These are phyloP conservation scores for Candida hispaniensis DNA, from an alignment of 805 yeast species.

Conservation along the genomic window DNA sequence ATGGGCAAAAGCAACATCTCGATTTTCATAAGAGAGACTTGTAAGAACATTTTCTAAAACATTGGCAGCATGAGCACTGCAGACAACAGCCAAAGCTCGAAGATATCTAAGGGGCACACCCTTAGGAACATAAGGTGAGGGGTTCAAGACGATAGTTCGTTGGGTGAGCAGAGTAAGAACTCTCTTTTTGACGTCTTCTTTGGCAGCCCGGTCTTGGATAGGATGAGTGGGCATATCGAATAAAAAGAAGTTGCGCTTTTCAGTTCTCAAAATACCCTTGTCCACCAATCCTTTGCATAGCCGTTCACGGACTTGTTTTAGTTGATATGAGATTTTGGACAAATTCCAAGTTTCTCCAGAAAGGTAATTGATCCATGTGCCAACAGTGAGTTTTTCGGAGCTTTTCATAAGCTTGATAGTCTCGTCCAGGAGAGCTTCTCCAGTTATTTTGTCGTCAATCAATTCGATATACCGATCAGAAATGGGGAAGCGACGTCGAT, in stretches of 20 bases:
- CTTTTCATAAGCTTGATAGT: constrained; percentile 80
- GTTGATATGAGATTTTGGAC: constrained; percentile 85
- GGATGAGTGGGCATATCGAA: constrained; percentile 99
- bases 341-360: constrained; percentile 96
- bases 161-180: constrained; percentile 58
- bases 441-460: constrained; percentile 75
- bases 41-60: constrained; percentile 80
- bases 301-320: constrained; percentile 94
- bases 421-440: constrained; percentile 91
- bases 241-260: constrained; percentile 82
- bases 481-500: constrained; percentile 77
- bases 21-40: constrained; percentile 66
- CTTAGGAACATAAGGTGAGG: constrained; percentile 56
- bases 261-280: constrained; percentile 92
- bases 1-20: constrained; percentile 85
- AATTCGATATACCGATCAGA: constrained; percentile 84
- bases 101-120: constrained; percentile 56
- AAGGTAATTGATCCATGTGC: constrained; percentile 86
- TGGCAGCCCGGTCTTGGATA: constrained; percentile 72
- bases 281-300: constrained; percentile 94
- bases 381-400: constrained; percentile 70
- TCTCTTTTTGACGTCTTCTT: constrained; percentile 68
- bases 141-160: constrained; percentile 51
- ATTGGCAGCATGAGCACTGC: constrained; percentile 91
- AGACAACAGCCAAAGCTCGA: constrained; percentile 70